Conservation (phyloP, 192 early-diverging fungal genomes). For the Radiomyces spectabilis region DNA sequence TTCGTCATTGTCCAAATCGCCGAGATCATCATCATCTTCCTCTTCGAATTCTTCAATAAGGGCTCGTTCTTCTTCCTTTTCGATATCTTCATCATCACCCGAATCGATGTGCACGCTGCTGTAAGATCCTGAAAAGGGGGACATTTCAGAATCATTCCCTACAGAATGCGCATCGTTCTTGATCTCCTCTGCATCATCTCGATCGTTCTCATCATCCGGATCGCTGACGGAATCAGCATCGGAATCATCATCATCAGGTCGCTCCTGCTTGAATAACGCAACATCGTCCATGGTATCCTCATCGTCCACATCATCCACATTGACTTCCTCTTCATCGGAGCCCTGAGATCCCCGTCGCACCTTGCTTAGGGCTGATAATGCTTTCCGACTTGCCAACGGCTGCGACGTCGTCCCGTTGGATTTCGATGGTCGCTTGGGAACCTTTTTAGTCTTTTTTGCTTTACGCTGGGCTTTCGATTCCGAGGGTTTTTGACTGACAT, state of each 20-base stretch:
- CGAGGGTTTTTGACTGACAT: no score
- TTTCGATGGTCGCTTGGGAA: no score
- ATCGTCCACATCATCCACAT: conserved; percentile 17
- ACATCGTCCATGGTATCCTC: conserved; percentile 25
- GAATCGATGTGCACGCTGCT: conserved; percentile 19
- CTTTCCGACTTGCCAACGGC: no score
- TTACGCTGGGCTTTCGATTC: no score
- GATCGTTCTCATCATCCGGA: conserved; percentile 20
- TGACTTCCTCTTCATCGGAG: conserved; percentile 9
- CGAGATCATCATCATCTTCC: conserved; percentile 12
- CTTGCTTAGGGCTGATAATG: no score
- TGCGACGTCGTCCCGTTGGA: no score
- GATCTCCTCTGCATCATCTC: conserved; percentile 18
- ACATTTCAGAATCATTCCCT: no score
- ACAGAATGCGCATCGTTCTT: conserved; percentile 19
- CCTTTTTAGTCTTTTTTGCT: no score
- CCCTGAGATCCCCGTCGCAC: no score
- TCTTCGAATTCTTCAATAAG: conserved; percentile 17
- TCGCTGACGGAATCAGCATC: conserved; percentile 11
- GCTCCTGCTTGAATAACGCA: conserved; percentile 6
- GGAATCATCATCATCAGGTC: conserved; percentile 17
- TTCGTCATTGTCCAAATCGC: no score
- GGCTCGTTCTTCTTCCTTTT: conserved; percentile 25
- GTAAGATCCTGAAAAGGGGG: conserved; percentile 4
- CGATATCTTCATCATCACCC: conserved; percentile 25